Conservation (phyloP, 2,329 filamentous ascomycete species). For the Beauveria australis region DNA sequence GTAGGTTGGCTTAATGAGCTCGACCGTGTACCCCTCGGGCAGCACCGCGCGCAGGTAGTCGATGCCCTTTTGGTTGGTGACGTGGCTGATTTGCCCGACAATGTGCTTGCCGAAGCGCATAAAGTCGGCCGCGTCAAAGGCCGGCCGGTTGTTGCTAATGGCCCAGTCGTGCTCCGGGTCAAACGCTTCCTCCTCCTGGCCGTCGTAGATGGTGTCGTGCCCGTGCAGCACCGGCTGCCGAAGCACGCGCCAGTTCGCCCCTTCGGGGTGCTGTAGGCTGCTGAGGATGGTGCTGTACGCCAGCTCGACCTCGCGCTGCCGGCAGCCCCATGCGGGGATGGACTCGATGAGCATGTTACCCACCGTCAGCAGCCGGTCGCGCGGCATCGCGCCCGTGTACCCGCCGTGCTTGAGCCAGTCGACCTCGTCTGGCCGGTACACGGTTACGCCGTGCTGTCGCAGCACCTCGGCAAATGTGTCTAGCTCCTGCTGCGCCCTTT, state of each 20-base stretch:
- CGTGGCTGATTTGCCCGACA: slow-evolving; percentile 5
- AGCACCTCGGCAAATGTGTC: slow-evolving; percentile 19
- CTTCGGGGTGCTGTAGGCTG: neutral
- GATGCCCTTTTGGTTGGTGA: slow-evolving; percentile 4
- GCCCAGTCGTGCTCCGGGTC: neutral
- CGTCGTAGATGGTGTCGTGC: slow-evolving; percentile 1
- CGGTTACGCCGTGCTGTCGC: slow-evolving; percentile 16
- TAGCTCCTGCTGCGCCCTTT: slow-evolving; percentile 18
- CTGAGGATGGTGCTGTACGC: slow-evolving; percentile 12
- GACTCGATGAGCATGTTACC: slow-evolving; percentile 24
- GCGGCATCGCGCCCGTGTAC: slow-evolving; percentile 26
- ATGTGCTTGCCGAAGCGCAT: slow-evolving; percentile 3
- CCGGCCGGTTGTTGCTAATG: slow-evolving; percentile 6
- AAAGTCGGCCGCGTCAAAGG: slow-evolving; percentile 7
- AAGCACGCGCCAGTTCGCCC: neutral
- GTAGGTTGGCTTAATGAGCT: slow-evolving; percentile 19
- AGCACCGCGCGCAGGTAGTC: slow-evolving; percentile 1
- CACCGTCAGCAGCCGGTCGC: slow-evolving; percentile 24
- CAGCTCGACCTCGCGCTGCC: slow-evolving; percentile 17
- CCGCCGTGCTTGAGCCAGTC: slow-evolving; percentile 20
- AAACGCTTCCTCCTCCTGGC: neutral
- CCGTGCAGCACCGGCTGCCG: neutral
- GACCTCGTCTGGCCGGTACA: slow-evolving; percentile 18
- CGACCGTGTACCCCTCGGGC: slow-evolving; percentile 19
- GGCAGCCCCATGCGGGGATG: slow-evolving; percentile 22